Base-by-base conservation (phyloP, 176 grass and related monocot species). In the Alloteropsis semialata region DNA sequence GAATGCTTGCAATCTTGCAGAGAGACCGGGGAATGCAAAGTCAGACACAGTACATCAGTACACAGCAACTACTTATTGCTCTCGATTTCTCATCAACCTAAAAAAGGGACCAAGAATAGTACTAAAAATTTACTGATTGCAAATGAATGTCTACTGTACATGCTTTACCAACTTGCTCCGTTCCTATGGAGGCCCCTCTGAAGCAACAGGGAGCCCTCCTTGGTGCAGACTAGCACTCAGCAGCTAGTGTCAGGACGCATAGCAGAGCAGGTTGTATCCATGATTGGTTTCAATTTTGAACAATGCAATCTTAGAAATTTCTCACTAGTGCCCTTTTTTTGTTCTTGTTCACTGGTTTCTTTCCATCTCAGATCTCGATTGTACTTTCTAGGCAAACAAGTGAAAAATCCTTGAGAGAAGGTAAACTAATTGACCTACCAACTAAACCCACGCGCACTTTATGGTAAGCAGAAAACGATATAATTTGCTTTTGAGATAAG, bases 341-440 rank as follows among this genome's bases (percentile, higher is more conserved):
- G n/a, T 22, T 53, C 19, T 53, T 22, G 50, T 27, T 27, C 55
- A 27, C 12, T 51, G 29, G 28, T 88, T 19, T 34, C 42, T 61
- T 45, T 32, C 60, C 27, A 50, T 84, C 82, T 69, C 78, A 19
- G 27, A 21, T 69, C n/a, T 36, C 50, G 60, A 8, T 29, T 30
- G 50, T 32, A n/a, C 33, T n/a, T 74, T 43, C 62, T 64, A 2
- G 48, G 55, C 64, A 86, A 46, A 60, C 11, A 66, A 60, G 36
- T 61, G 77, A 14, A 55, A 78, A 72, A 32, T 77, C 54, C 25
- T 54, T 19, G 6, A 24, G 65, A 74, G 63, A 65, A 83, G 74
- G 67, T 75, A 62, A 82, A 48, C 74, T 61, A 83, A 65, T 86
- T 33, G 84, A 43, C 58, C 38, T 60, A 60, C 74, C 88, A 90